Conservation (phyloP, 805 yeast species). For the Isabelozyma rhagii region DNA sequence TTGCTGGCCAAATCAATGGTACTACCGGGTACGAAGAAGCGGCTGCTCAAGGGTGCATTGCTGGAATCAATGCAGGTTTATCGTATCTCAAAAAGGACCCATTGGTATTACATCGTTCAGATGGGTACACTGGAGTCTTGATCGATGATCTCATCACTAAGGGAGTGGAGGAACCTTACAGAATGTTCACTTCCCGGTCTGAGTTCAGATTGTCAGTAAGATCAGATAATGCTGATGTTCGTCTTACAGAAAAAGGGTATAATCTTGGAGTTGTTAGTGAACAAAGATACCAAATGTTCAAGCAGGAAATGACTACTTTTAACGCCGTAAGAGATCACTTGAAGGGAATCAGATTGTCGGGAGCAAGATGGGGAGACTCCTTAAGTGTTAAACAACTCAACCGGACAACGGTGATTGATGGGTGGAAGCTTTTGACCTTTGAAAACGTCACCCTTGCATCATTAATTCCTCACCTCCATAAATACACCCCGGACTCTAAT, state of each 20-base stretch:
- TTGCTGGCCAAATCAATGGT: constrained; percentile 98
- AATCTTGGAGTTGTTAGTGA: constrained; percentile 64
- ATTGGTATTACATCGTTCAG: constrained; percentile 63
- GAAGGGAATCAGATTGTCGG: constrained; percentile 43
- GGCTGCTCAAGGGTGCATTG: constrained; percentile 92
- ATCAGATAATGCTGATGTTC: constrained; percentile 88
- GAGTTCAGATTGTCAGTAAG: constrained; percentile 89
- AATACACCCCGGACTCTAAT: constrained; percentile 12
- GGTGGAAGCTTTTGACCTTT: constrained; percentile 69
- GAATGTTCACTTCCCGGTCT: constrained; percentile 96
- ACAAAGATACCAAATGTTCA: constrained; percentile 50
- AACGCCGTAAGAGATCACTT: constrained; percentile 46
- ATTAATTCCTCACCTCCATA: constrained; percentile 24
- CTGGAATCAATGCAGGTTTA: constrained; percentile 93
- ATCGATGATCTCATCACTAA: constrained; percentile 92
- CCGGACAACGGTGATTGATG: constrained; percentile 38
- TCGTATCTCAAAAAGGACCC: constrained; percentile 36
- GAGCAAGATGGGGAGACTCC: constrained; percentile 59
- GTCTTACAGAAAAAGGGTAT: constrained; percentile 72
- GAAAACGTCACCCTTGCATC: constrained; percentile 35
- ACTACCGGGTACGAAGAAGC: constrained; percentile 99
- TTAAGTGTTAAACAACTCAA: constrained; percentile 50
- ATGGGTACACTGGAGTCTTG: constrained; percentile 89
- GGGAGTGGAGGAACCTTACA: constrained; percentile 95
- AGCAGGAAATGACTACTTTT: constrained; percentile 42